Percentiles rank a stretch among this genome's conserved stretches.
These are phyloP conservation scores for Sugiyamaella floridensis DNA, from an alignment of 805 yeast species.

Conservation along the genomic window DNA sequence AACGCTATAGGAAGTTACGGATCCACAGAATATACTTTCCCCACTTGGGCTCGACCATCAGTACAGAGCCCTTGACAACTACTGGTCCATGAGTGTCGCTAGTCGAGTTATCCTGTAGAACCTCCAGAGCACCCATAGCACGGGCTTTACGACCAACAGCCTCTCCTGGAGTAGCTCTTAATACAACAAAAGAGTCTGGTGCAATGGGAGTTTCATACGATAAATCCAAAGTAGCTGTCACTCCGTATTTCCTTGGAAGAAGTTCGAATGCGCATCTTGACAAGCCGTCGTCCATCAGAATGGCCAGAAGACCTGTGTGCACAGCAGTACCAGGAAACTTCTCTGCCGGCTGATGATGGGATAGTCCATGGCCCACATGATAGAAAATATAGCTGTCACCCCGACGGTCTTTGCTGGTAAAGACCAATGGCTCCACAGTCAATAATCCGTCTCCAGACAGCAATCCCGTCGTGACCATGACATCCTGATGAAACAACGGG, in stretches of 20 bases:
- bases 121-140: slow-evolving; percentile 57
- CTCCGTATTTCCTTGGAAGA: slow-evolving; percentile 73
- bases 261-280: slow-evolving; percentile 62
- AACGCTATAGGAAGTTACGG: slow-evolving; percentile 2
- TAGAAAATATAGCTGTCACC: slow-evolving; percentile 56
- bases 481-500: slow-evolving; percentile 20
- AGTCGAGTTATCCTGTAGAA: slow-evolving; percentile 24
- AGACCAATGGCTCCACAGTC: slow-evolving; percentile 70
- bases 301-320: slow-evolving; percentile 77
- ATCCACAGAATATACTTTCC: slow-evolving; percentile 62
- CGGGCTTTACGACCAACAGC: slow-evolving; percentile 65
- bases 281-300: slow-evolving; percentile 76
- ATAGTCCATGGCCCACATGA: slow-evolving; percentile 56
- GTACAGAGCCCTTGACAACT: slow-evolving; percentile 59
- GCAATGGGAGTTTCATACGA: slow-evolving; percentile 41
- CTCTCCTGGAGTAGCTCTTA: slow-evolving; percentile 57
- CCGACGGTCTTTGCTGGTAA: slow-evolving; percentile 40
- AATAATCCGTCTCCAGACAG: slow-evolving; percentile 60
- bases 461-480: slow-evolving; percentile 47
- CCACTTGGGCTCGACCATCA: slow-evolving; percentile 85
- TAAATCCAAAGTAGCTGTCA: slow-evolving; percentile 67
- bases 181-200: slow-evolving; percentile 53
- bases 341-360: slow-evolving; percentile 34
- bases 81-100: slow-evolving; percentile 22
- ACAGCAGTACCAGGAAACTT: slow-evolving; percentile 16